phyloP scores from a whole-genome alignment of 2,329 filamentous ascomycete species.

The Cercospora brassicicola region DNA sequence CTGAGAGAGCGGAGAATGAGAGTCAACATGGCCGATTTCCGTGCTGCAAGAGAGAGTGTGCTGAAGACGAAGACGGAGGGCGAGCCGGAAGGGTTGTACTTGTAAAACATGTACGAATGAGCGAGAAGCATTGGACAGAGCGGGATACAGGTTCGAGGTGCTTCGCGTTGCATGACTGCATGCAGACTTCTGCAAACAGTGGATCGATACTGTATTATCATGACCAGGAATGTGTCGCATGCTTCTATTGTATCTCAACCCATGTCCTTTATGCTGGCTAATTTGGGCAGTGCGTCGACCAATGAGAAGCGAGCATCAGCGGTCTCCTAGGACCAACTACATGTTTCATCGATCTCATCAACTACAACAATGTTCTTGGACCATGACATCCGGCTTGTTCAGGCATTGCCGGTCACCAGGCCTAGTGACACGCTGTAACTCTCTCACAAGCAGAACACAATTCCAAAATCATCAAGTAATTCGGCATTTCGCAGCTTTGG shows the following conservation, averaged over 20 bases:
- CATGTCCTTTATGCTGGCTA: too few relatives aligned
- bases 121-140: neutral
- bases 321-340: too few relatives aligned
- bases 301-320: too few relatives aligned
- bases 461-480: too few relatives aligned
- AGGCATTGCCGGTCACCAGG: too few relatives aligned
- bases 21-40: slow-evolving; percentile 98
- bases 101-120: slow-evolving; percentile 62
- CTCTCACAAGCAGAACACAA: too few relatives aligned
- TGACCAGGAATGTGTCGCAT: neutral
- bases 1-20: slow-evolving; percentile 94
- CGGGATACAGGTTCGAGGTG: neutral
- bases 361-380: too few relatives aligned
- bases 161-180: neutral
- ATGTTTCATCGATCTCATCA: too few relatives aligned
- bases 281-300: too few relatives aligned
- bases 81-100: slow-evolving; percentile 95
- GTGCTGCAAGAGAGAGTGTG: slow-evolving; percentile 86
- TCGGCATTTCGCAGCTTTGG: neutral
- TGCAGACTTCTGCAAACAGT: neutral
- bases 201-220: slow-evolving; percentile 1
- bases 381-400: too few relatives aligned
- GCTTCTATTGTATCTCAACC: neutral
- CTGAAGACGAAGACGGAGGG: slow-evolving; percentile 98
- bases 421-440: too few relatives aligned